phyloP scores from a whole-genome alignment of 805 yeast species.

The Metschnikowia colocasiae region DNA sequence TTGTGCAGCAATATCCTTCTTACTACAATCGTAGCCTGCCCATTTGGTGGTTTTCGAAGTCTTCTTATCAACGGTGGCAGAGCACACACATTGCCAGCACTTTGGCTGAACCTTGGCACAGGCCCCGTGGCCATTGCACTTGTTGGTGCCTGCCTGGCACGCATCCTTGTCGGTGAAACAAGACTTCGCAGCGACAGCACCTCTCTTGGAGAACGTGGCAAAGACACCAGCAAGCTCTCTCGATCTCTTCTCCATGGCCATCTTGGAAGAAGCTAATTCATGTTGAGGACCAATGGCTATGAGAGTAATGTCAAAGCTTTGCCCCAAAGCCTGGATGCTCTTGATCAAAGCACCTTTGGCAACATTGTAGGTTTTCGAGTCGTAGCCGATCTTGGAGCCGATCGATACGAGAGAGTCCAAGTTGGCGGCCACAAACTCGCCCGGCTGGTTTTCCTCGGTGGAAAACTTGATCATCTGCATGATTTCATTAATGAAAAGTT shows the following conservation, averaged over 20 bases:
- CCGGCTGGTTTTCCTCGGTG: constrained; percentile 18
- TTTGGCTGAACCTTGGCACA: constrained; percentile 38
- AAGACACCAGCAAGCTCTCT: constrained; percentile 18
- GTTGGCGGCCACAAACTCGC: constrained; percentile 33
- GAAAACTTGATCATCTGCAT: constrained; percentile 44
- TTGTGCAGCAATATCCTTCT: constrained; percentile 62
- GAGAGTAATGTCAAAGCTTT: constrained; percentile 21
- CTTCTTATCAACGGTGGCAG: constrained; percentile 40
- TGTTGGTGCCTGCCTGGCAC: constrained; percentile 44
- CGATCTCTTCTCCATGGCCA: constrained; percentile 14
- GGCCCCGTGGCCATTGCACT: constrained; percentile 53
- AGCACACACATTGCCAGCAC: constrained; percentile 52
- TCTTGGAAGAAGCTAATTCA: constrained; percentile 12
- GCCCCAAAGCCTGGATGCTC: constrained; percentile 15
- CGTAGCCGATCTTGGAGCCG: constrained; percentile 40
- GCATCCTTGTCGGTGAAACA: constrained; percentile 45
- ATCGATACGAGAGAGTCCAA: constrained; percentile 42
- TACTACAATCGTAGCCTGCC: constrained; percentile 60
- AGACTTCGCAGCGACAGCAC: constrained; percentile 16
- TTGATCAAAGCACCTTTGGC: constrained; percentile 33
- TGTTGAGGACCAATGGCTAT: constrained; percentile 18
- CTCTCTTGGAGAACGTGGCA: constrained; percentile 16
- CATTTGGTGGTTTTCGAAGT: constrained; percentile 47
- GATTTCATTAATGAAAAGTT: constrained; percentile 46
- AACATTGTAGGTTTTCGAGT: constrained; percentile 39